Evolutionary conservation across 148 eudicot genomes (phyloP), one percentile per base, ranked within the genome.

Genomic region (Vaccinium corymbosum): DNA sequence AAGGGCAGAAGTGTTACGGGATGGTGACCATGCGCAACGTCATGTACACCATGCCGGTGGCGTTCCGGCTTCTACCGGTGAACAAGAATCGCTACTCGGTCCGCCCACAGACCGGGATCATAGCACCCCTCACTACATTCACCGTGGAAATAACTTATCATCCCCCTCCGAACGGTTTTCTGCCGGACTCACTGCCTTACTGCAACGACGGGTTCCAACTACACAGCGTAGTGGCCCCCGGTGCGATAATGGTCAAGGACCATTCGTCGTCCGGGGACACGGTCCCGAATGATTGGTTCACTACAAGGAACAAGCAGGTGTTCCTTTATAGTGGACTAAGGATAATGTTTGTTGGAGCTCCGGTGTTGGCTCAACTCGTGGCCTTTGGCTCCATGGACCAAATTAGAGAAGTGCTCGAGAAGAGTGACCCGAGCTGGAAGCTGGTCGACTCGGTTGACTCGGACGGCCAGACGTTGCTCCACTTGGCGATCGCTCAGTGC

Each of bases 21-120:
- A 68, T 57, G 85, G 61, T 91, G 27, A 89, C 90, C n/a, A 38
- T 91, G 46, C 89, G 91, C 19, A 91, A 89, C 53, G 93, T 91
- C 38, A 91, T 91, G 93, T 81, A 88, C 90, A 91, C 91, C 13
- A 90, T 90, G 93, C 93, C 93, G 0, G 93, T 91, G 1, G 93
- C 93, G 10, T 91, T 89, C 32, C 81, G 89, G 79, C 87, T 91
- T 1, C 91, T 89, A 9, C 88, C 93, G 3, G 51, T 85, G 22
- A 88, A 89, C 83, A 85, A 38, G 70, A 7, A 75, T 8, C 89
- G 88, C 0, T 91, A 91, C 83, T 81, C 86, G 1, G 56, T 89
- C 22, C 79, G 82, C 5, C 93, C 93, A 0, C 91, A 89, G 15
- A 79, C 90, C 0, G 93, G 93, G 25, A 89, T 91, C 73, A 89